A percentile compares a stretch with the other conserved stretches of the same genome.
phyloP scores from a whole-genome alignment of 345 rosid genomes.

The Gossypium mustelinum region DNA sequence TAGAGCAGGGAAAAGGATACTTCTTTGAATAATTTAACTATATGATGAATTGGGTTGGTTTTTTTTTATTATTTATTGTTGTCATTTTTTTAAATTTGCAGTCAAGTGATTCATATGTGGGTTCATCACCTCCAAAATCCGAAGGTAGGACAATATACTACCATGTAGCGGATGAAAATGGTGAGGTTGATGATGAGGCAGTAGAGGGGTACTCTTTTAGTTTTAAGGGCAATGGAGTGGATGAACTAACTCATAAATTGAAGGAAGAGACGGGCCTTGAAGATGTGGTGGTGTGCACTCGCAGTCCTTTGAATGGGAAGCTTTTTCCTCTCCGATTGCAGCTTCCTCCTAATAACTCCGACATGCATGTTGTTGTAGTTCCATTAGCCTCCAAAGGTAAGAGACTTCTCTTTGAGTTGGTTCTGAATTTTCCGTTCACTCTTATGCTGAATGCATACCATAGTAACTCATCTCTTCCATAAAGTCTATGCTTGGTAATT shows the following conservation, averaged over 20 bases:
- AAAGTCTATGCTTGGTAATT: not conserved
- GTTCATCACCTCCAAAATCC: slow-evolving; percentile 56
- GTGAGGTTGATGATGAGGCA: slow-evolving; percentile 62
- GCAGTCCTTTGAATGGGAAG: slow-evolving; percentile 82
- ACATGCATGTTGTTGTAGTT: slow-evolving; percentile 72
- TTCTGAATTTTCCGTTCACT: not conserved
- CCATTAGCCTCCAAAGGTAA: slow-evolving; percentile 45
- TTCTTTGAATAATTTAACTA: too few species aligned
- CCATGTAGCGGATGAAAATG: slow-evolving; percentile 72
- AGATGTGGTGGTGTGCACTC: slow-evolving; percentile 72
- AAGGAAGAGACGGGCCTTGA: slow-evolving; percentile 66
- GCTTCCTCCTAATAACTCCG: slow-evolving; percentile 86
- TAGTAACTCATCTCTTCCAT: not conserved
- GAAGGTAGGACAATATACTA: slow-evolving; percentile 84
- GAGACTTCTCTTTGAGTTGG: slow-evolving; percentile 7
- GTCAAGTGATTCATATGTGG: slow-evolving; percentile 56
- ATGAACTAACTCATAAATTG: slow-evolving; percentile 61
- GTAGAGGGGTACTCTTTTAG: slow-evolving; percentile 50
- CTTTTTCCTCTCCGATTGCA: slow-evolving; percentile 82
- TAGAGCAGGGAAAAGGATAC: not conserved
- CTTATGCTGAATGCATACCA: not conserved
- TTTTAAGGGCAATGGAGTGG: slow-evolving; percentile 76
- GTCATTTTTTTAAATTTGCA: slow-evolving; percentile 20
- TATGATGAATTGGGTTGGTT: too few species aligned
- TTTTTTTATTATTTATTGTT: not conserved